Base-by-base conservation (phyloP, 176 grass and related monocot species). In the Oryza glaberrima region DNA sequence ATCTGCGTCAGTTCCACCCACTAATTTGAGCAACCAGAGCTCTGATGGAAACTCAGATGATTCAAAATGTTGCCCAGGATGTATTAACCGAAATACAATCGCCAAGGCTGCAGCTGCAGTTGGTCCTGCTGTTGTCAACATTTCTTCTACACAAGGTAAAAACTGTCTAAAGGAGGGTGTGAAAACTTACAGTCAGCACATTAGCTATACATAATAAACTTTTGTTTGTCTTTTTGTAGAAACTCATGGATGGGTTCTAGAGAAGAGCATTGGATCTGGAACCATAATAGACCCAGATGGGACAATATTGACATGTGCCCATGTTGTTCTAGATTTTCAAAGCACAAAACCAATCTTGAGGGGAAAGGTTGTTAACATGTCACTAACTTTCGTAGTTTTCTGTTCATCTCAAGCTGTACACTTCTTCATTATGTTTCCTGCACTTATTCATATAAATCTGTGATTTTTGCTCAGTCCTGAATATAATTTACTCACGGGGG, bases 271-370 rank as follows among this genome's bases (percentile, higher is more conserved):
- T n/a, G 93, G 92, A 70, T 95, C 93, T 17, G 96, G 96, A 79
- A 98, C 93, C 70, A 94, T 98, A 79, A 98, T 94, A 49, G 85
- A 94, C 77, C 88, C 96, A 67, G 85, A 95, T 83, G 96, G 96
- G 75, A 94, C 81, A 1, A 94, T 98, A 91, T 71, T 98, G 70
- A 95, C 96, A 45, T 98, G 93, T 88, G 93, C 96, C 10, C 96
- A 98, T 94, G 88, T 95, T 66, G 91, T 98, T 48, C 83, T 30
- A 14, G 61, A 87, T 78, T 88, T 80, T 52, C 81, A 71, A 74
- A 90, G 86, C 65, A 87, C 23, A 25, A 81, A 78, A 83, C 51
- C 73, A 69, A 65, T 87, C 69, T 43, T 35, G 11, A 89, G 41
- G 40, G 81, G 89, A 79, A 94, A 87, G 77, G 93, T 98, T 79